Base-by-base conservation (phyloP, 495 filamentous ascomycete species). In the Trichoderma gamsii region DNA sequence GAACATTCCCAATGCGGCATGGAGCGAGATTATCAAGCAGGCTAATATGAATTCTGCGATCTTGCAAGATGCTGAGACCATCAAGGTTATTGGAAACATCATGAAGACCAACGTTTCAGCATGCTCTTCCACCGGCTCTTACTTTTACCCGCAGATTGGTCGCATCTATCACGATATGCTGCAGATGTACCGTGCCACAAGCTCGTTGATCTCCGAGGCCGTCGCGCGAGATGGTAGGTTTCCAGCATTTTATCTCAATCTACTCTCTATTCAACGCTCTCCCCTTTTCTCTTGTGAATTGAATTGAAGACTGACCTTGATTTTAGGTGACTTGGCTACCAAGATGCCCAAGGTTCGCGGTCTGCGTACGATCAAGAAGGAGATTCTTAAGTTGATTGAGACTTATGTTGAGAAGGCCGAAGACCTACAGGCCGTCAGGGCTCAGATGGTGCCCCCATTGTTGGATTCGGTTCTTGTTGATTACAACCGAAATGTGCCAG, bases 41-140 rank as follows among this genome's bases (percentile, higher is more conserved):
- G 95, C 95, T 46, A 92, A 91, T 63, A 83, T 89, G 67, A 86
- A 97, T 74, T 90, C 94, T 2, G 81, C 83, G 32, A 90, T 92
- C 69, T 83, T 99, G 8, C 91, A 98, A 75, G 91, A 97, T 75
- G 84, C 85, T 32, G 92, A 99, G 66, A 96, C 92, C 0, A 97
- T 99, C 78, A 98, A 97, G 79, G 87, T 99, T 69, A 90, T 99
- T 68, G 95, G 95, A 66, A 99, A 99, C 76, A 96, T 99, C 72
- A 99, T 98, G 95, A 99, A 99, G 83, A 99, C 95, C 6, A 99
- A 99, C 72, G 95, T 99, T 6, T 92, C 95, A 1, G 95, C 95
- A 16, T 98, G 95, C 75, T 92, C 90, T 32, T 98, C 96, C 0
- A 93, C 98, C 65, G 95, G 95, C 32, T 88, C 89, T 66, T 98